Conservation (phyloP, 2,329 filamentous ascomycete species). For the Monosporascus sp. region DNA sequence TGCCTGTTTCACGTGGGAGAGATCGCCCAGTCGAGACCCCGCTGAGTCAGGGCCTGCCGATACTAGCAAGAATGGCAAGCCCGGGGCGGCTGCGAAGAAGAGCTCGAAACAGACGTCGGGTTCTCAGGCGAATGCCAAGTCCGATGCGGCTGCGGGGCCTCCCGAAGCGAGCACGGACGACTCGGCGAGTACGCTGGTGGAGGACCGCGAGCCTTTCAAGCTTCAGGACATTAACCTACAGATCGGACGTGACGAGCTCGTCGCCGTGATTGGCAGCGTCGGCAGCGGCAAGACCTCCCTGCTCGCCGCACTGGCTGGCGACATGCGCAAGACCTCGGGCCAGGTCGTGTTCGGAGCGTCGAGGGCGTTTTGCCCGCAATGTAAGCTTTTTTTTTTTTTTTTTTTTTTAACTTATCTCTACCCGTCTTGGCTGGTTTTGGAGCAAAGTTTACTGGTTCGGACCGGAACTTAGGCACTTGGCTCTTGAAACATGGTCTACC, state of each 20-base stretch:
- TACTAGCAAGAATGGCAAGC: conserved; percentile 45
- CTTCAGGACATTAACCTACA: conserved; percentile 63
- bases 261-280: conserved; percentile 84
- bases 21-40: conserved; percentile 50
- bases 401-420: too few relatives aligned
- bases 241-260: conserved; percentile 68
- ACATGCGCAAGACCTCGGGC: conserved; percentile 82
- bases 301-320: conserved; percentile 81
- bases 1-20: conserved; percentile 86
- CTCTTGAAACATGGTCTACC: too few relatives aligned
- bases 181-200: conserved; percentile 50
- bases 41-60: conserved; percentile 38
- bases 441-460: too few relatives aligned
- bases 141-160: conserved; percentile 25
- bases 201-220: conserved; percentile 64
- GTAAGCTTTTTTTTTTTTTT: too few relatives aligned
- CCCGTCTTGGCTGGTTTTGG: too few relatives aligned
- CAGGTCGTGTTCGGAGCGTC: conserved; percentile 71
- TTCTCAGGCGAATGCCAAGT: conserved; percentile 20
- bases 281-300: conserved; percentile 88
- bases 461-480: too few relatives aligned
- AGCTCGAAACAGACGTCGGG: conserved; percentile 2
- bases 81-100: conserved; percentile 31
- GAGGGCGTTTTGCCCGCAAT: conserved; percentile 89
- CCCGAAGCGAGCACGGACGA: conserved; percentile 42